Evolutionary conservation across 805 yeast genomes (phyloP), one percentile per base, ranked within the genome.

Genomic region (Candida sanyiensis): DNA sequence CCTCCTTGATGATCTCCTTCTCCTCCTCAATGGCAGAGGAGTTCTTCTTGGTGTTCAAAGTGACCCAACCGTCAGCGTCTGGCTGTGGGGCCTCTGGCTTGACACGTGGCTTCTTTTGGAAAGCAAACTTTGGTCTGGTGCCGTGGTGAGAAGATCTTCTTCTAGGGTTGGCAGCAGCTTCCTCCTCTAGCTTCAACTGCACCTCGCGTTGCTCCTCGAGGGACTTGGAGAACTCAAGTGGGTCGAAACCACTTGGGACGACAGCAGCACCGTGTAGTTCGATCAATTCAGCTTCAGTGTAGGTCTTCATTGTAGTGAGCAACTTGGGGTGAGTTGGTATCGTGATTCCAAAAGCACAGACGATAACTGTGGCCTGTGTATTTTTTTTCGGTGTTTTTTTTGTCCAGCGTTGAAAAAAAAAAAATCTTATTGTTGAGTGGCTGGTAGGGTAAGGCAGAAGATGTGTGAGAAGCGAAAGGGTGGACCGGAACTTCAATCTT

Each of bases 41-140:
- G 36, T 52, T 59, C 45, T 59, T 58, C 22, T 50, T 48, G 42
- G 67, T 67, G 50, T 65, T 70, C 46, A 73, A 62, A 17, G 90
- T 80, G 42, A 83, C 83, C 90, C 93, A 84, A 33, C 94, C 94
- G 46, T 84, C 90, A 42, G 79, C 83, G 56, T 83, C 94, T 25
- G 80, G 73, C 43, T 66, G 70, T 42, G 66, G 66, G 33, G 68
- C 65, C 19, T 46, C 48, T 13, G 41, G 43, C 32, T 49, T 50
- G 29, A 37, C 47, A 40, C 50, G 49, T 38, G 53, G 50, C 42
- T 48, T 50, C 39, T 66, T 67, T 62, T 73, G 72, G 56, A 73
- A 78, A 56, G 80, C 72, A 54, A 80, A 69, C 51, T 69, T 70
- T 39, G 83, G 83, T 59, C 67, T 67, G 15, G 54, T 51, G 34